Evolutionary conservation across 345 rosid genomes (phyloP).

Genomic region (Microthlaspi erraticum): DNA sequence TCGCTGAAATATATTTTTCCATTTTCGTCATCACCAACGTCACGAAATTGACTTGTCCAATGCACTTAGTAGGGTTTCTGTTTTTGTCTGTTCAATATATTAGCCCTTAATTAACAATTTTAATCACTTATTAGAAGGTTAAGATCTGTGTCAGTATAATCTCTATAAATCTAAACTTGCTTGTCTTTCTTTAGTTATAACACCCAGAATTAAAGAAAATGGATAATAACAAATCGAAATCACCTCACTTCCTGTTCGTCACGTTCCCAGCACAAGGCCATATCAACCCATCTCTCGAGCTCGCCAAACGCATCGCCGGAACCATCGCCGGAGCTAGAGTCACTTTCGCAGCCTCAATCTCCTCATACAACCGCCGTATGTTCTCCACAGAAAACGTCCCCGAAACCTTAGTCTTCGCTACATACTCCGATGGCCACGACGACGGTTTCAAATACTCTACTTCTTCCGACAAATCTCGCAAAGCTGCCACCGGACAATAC

Average conservation of each 20-base stretch:
- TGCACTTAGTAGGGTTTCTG: neutral
- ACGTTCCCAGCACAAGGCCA: too few relatives aligned
- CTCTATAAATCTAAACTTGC: slow-evolving; percentile 1
- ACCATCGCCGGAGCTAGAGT: too few relatives aligned
- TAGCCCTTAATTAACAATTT: too few relatives aligned
- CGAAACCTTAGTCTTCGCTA: slow-evolving; percentile 42
- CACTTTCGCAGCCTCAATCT: too few relatives aligned
- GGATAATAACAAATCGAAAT: neutral
- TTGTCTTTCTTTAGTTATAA: neutral
- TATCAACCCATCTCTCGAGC: too few relatives aligned
- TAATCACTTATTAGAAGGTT: too few relatives aligned
- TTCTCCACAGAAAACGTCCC: slow-evolving; percentile 19
- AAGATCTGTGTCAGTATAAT: slow-evolving; percentile 16
- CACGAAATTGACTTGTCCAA: slow-evolving; percentile 28
- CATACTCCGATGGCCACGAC: slow-evolving; percentile 68
- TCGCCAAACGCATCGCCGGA: too few relatives aligned
- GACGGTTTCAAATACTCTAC: slow-evolving; percentile 46
- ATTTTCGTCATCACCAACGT: slow-evolving; percentile 45
- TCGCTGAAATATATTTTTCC: slow-evolving; percentile 1
- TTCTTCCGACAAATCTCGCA: slow-evolving; percentile 5
- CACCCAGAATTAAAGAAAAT: neutral
- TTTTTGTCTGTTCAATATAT: neutral
- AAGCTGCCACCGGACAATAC: slow-evolving; percentile 28
- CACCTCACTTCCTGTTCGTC: too few relatives aligned
- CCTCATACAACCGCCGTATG: too few relatives aligned